phyloP scores from a whole-genome alignment of 768 basidiomycete species.

The Pleurotus ostreatus region DNA sequence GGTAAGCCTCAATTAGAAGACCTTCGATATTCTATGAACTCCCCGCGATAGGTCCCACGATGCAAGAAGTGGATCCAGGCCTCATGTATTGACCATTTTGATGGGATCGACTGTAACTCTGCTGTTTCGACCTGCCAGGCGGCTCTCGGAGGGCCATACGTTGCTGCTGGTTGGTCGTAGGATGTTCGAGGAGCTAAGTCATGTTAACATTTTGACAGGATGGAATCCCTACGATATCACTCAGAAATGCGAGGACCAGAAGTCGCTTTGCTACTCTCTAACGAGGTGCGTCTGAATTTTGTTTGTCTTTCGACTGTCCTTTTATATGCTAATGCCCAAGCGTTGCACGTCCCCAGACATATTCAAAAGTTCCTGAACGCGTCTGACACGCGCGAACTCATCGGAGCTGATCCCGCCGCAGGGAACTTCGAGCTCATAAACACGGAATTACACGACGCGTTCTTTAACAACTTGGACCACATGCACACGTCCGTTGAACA shows the following conservation, averaged over 20 bases:
- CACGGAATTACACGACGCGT: conserved; percentile 40
- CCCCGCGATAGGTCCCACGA: conserved; percentile 51
- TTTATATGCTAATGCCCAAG: too few relatives aligned
- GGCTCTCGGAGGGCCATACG: conserved; percentile 39
- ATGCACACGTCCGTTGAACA: conserved; percentile 39
- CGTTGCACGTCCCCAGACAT: conserved; percentile 27
- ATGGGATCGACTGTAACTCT: conserved; percentile 60
- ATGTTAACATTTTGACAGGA: conserved; percentile 24
- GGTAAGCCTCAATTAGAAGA: conserved; percentile 32
- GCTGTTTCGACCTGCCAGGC: conserved; percentile 58
- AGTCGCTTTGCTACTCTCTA: conserved; percentile 56
- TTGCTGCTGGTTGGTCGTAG: conserved; percentile 32
- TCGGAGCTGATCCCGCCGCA: conserved; percentile 58
- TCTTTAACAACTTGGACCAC: conserved; percentile 32
- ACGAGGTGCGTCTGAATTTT: conserved; percentile 18
- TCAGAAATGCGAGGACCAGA: conserved; percentile 49
- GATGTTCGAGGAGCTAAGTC: background rate
- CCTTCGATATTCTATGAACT: conserved; percentile 18
- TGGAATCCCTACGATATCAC: conserved; percentile 70
- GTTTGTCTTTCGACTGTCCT: too few relatives aligned
- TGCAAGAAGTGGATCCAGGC: conserved; percentile 54
- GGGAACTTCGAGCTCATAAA: conserved; percentile 30
- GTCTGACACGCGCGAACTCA: conserved; percentile 42
- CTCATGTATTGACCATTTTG: conserved; percentile 60
- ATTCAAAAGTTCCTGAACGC: conserved; percentile 62